Evolutionary conservation across 441 rosid genomes (phyloP).

Genomic region (Aquilaria agallochum): DNA sequence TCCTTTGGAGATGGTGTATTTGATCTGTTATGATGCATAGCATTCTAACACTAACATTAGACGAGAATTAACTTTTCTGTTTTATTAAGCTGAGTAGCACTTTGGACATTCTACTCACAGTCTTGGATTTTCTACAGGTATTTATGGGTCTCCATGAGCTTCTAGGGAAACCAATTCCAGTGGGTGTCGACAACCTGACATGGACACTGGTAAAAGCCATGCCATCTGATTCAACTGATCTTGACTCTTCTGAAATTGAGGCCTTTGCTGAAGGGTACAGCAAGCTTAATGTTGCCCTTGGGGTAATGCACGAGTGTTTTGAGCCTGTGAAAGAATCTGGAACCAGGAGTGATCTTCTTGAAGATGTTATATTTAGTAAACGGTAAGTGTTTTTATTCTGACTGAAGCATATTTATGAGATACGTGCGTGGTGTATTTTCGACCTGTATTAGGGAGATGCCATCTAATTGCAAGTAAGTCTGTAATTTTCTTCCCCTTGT

Average conservation of each 20-base stretch:
- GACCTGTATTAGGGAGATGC: too few relatives aligned
- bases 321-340: slow-evolving; percentile 57
- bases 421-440: not conserved
- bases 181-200: slow-evolving; percentile 55
- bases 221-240: slow-evolving; percentile 20
- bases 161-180: slow-evolving; percentile 42
- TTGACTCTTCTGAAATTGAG: slow-evolving; percentile 29
- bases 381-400: slow-evolving; percentile 37
- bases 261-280: slow-evolving; percentile 45
- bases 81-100: slow-evolving; percentile 1
- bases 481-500: too few relatives aligned
- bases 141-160: slow-evolving; percentile 42
- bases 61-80: too few relatives aligned
- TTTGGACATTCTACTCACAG: not conserved
- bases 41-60: slow-evolving; percentile 59
- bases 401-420: slow-evolving; percentile 10
- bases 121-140: slow-evolving; percentile 33
- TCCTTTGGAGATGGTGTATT: too few relatives aligned
- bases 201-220: slow-evolving; percentile 50
- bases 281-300: slow-evolving; percentile 66
- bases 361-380: slow-evolving; percentile 68
- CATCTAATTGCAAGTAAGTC: too few relatives aligned
- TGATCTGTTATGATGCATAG: too few relatives aligned
- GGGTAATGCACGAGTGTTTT: slow-evolving; percentile 85
- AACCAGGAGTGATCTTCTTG: slow-evolving; percentile 54